Conservation (phyloP, 2,329 filamentous ascomycete species). For the Microcyclospora tardicrescens region DNA sequence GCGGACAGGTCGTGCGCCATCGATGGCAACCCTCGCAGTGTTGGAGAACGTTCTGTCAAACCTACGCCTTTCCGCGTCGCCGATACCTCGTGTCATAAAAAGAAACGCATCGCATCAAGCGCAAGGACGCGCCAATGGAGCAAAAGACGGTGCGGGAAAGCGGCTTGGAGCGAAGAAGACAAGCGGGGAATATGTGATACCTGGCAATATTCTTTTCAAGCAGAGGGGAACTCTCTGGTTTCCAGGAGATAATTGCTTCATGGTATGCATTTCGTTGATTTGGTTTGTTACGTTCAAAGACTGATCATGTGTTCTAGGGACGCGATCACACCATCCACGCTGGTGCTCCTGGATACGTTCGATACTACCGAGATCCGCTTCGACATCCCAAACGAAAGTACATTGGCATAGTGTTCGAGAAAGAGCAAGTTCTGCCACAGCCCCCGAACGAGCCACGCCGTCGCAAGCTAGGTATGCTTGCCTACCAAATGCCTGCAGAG, state of each 20-base stretch:
- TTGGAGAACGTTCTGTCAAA: slow-evolving; percentile 20
- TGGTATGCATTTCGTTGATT: slow-evolving; percentile 31
- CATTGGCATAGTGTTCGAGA: slow-evolving; percentile 84
- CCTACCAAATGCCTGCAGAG: slow-evolving; percentile 26
- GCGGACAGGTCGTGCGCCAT: slow-evolving; percentile 11
- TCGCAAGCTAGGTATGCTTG: slow-evolving; percentile 63
- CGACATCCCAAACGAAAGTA: slow-evolving; percentile 79
- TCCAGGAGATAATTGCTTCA: slow-evolving; percentile 86
- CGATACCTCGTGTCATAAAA: slow-evolving; percentile 4
- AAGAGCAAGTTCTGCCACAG: slow-evolving; percentile 66
- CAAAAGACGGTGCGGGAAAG: slow-evolving; percentile 62
- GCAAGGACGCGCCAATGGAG: slow-evolving; percentile 56
- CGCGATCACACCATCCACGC: slow-evolving; percentile 94
- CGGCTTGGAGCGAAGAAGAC: slow-evolving; percentile 90
- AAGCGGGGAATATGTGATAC: slow-evolving; percentile 84
- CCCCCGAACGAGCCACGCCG: slow-evolving; percentile 59
- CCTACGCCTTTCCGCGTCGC: slow-evolving; percentile 16
- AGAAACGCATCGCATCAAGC: slow-evolving; percentile 51
- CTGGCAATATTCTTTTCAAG: slow-evolving; percentile 95
- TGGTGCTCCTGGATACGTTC: slow-evolving; percentile 74
- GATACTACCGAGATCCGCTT: slow-evolving; percentile 84
- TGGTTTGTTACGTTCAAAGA: background rate
- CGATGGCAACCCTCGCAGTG: slow-evolving; percentile 13
- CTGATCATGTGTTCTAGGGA: slow-evolving; percentile 33
- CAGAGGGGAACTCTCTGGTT: slow-evolving; percentile 92